phyloP scores from a whole-genome alignment of 2,329 filamentous ascomycete genomes.

The Neofusicoccum ribis region DNA sequence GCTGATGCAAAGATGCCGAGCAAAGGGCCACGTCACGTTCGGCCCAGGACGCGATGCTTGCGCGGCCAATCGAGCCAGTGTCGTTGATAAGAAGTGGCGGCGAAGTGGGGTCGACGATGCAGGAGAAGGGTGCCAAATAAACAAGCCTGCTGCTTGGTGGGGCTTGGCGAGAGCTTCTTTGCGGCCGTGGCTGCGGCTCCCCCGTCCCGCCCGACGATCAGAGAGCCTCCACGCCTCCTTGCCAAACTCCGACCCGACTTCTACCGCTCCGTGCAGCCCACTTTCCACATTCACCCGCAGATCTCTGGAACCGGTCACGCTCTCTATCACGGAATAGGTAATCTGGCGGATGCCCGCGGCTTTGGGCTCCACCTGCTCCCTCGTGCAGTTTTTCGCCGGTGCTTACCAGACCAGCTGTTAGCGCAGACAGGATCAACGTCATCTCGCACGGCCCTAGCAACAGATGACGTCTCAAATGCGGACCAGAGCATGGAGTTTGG shows the following conservation, averaged over 20 bases:
- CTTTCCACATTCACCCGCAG: background rate
- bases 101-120: background rate
- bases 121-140: background rate
- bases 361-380: background rate
- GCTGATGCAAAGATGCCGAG: background rate
- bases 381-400: background rate
- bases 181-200: background rate
- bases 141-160: conserved; percentile 1
- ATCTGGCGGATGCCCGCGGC: background rate
- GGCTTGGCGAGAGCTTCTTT: conserved; percentile 17
- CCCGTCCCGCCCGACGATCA: conserved; percentile 2
- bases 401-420: background rate
- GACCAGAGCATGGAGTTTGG: background rate
- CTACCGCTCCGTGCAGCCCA: background rate
- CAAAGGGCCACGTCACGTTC: background rate
- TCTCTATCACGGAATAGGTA: background rate
- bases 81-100: background rate
- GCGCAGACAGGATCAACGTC: background rate
- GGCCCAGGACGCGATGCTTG: too few relatives aligned
- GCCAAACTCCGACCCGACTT: background rate
- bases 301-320: background rate
- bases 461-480: conserved; percentile 3
- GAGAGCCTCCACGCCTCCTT: background rate
- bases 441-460: background rate
- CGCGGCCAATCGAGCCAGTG: background rate